These are phyloP conservation scores for Globisporangium nodosum DNA, from an alignment of 352 stramenopile species.

Conservation along the genomic window DNA sequence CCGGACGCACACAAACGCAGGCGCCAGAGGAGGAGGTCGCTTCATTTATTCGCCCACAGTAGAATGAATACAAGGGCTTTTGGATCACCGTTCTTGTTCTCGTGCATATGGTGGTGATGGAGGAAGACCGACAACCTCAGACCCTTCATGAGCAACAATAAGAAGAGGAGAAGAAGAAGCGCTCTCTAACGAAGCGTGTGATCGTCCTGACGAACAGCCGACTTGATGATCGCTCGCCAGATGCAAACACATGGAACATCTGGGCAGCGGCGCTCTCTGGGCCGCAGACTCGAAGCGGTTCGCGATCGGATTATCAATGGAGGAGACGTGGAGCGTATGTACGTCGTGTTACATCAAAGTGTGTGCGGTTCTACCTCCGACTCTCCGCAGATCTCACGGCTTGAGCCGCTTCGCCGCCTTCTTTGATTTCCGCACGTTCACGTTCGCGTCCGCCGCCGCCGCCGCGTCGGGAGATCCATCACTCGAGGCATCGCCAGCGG, in stretches of 20 bases:
- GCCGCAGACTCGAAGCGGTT: too few relatives aligned
- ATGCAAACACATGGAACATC: too few relatives aligned
- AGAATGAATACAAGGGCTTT: slow-evolving; percentile 25
- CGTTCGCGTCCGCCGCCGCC: slow-evolving; percentile 6
- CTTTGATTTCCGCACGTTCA: slow-evolving; percentile 6
- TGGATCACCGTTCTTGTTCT: background rate
- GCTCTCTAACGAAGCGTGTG: too few relatives aligned
- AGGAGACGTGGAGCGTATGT: too few relatives aligned
- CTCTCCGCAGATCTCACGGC: slow-evolving; percentile 1
- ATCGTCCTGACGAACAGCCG: too few relatives aligned
- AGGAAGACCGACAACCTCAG: background rate
- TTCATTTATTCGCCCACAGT: slow-evolving; percentile 12
- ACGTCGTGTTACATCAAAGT: background rate
- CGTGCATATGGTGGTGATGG: background rate
- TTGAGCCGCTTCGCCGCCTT: slow-evolving; percentile 11
- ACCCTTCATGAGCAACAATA: too few relatives aligned
- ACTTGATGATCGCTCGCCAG: too few relatives aligned
- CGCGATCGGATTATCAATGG: too few relatives aligned
- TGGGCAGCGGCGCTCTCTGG: too few relatives aligned
- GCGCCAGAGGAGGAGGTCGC: background rate
- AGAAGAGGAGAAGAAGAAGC: too few relatives aligned
- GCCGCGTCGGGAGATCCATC: background rate
- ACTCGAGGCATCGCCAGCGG: background rate
- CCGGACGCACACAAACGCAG: background rate
- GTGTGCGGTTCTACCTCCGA: background rate